These are phyloP conservation scores for Ajuga reptans DNA, from an alignment of 305 asterid species.

Conservation along the genomic window DNA sequence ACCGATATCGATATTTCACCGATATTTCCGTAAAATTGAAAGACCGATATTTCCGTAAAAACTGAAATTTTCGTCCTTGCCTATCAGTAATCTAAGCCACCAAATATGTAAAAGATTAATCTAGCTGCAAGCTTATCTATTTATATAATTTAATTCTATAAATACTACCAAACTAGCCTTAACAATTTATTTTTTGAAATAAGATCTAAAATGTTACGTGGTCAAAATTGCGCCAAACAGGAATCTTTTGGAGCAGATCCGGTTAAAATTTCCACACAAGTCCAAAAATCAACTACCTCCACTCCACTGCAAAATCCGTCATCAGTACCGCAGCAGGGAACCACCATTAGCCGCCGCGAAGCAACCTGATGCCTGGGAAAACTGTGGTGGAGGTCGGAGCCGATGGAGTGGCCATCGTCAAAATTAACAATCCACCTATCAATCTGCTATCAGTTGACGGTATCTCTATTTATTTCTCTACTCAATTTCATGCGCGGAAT, in stretches of 20 bases:
- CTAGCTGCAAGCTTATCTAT: no score
- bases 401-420: constrained; percentile 47
- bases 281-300: neutral
- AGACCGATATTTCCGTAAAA: no score
- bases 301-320: neutral
- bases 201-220: neutral
- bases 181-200: no score
- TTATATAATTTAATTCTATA: no score
- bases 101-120: no score
- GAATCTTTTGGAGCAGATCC: neutral
- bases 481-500: no score
- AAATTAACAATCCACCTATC: constrained; percentile 48
- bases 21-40: no score
- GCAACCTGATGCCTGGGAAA: constrained; percentile 26
- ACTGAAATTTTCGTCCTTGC: no score
- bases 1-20: no score
- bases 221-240: neutral
- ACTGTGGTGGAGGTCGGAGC: constrained; percentile 35
- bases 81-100: no score
- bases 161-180: no score
- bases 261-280: neutral
- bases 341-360: neutral
- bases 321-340: neutral
- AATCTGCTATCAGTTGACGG: constrained; percentile 38
- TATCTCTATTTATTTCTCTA: neutral